Base-by-base conservation (phyloP, 2,329 filamentous ascomycete genomes). In the Aspergillus unguis region DNA sequence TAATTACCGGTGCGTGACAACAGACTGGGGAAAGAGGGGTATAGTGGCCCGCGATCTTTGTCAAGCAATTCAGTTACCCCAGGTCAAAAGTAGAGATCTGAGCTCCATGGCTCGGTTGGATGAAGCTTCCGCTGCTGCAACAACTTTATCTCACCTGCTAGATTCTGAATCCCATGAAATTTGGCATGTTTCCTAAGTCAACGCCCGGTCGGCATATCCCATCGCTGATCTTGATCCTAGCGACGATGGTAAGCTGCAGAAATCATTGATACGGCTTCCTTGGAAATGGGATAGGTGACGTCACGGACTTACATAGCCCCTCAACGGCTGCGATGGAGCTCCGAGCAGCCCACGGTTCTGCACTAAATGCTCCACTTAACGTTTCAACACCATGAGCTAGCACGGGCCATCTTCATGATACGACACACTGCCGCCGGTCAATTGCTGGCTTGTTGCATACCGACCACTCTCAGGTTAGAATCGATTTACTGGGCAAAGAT, bases 391-490 rank as follows among this genome's bases (percentile, higher is more conserved):
- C 41, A 31, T 28, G 11, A n/a, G 31, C 6, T 25, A 17, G 47
- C 40, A 49, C 40, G 37, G 38, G 29, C 32, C 26, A 33, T 35
- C 9, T 35, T 31, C 32, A 26, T 26, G 31, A 48, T 49, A 17
- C 43, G 23, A 44, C 17, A 42, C 29, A 38, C 51, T 38, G 33
- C 45, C 35, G 41, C 45, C 35, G 25, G 27, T 40, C 38, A 53
- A 48, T 44, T 29, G 17, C 11, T 17, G 17, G 17, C 17, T 17
- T 17, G 17, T 17, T 32, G 38, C 11, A 11, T 23, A 9, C n/a
- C 31, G 25, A 29, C 50, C 44, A 48, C 32, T 27, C 50, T 48
- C 23, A 17, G 44, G 44, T 44, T 38, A 43, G 38, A 44, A 53
- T 44, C 32, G 44, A 53, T 44, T 44, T 32, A 40, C 44, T 11